A percentile compares a stretch with the other conserved stretches of the same genome.
Conservation (phyloP, 1,284 basidiomycete species). For the Fomes fomentarius region DNA sequence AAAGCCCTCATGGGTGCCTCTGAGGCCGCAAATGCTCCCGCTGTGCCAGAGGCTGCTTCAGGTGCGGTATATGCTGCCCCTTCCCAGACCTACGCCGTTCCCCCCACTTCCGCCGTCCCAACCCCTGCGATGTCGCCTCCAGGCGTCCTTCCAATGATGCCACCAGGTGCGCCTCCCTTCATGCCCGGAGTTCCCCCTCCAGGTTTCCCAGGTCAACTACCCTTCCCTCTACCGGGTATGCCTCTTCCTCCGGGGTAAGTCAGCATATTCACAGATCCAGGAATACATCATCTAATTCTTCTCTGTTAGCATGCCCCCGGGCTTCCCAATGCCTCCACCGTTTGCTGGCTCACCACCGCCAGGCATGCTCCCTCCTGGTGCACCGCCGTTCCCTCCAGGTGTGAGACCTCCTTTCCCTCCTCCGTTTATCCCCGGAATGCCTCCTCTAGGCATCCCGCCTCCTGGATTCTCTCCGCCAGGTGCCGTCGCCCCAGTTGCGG, state of each 20-base stretch:
- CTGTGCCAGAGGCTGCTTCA: constrained; percentile 40
- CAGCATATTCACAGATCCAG: neutral
- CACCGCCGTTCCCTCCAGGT: constrained; percentile 44
- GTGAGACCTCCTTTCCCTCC: constrained; percentile 42
- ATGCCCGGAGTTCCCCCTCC: constrained; percentile 44
- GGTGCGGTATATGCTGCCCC: constrained; percentile 71
- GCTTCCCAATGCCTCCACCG: constrained; percentile 40
- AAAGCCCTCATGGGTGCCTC: constrained; percentile 87
- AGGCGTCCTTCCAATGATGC: constrained; percentile 40
- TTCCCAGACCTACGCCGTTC: constrained; percentile 64
- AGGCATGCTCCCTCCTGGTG: constrained; percentile 38
- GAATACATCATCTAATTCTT: neutral
- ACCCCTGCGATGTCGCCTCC: constrained; percentile 37
- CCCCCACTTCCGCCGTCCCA: constrained; percentile 46
- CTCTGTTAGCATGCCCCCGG: constrained; percentile 11
- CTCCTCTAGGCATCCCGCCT: constrained; percentile 27
- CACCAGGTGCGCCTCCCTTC: constrained; percentile 41
- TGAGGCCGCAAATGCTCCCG: constrained; percentile 39
- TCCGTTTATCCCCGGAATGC: constrained; percentile 33
- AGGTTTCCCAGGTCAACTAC: constrained; percentile 41
- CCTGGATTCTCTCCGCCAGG: constrained; percentile 28
- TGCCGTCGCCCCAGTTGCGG: constrained; percentile 18
- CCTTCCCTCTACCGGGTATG: constrained; percentile 38
- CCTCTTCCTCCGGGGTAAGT: constrained; percentile 50
- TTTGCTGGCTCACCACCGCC: constrained; percentile 38